Evolutionary conservation across 805 yeast species (phyloP).

Genomic region (Lachancea dasiensis): DNA sequence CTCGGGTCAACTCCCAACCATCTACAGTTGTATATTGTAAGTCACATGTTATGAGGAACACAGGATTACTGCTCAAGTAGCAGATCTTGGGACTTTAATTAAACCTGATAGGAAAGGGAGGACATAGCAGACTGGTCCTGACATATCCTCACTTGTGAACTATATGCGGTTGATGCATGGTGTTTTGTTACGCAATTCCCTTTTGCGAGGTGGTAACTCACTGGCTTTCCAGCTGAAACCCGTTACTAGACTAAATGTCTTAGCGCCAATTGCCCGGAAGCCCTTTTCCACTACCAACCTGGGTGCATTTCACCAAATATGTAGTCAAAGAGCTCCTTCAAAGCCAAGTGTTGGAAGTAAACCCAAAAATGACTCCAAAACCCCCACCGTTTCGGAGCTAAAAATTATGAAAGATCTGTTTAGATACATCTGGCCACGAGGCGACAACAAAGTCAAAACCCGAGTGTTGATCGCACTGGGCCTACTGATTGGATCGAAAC

Average conservation of each 20-base stretch:
- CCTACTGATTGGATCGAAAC: constrained; percentile 70
- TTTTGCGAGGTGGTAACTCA: not conserved
- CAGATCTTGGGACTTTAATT: not conserved
- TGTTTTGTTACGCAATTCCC: not conserved
- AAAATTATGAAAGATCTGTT: constrained; percentile 58
- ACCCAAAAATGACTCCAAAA: constrained; percentile 10
- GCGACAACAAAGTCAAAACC: constrained; percentile 55
- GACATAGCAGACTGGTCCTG: too few species aligned
- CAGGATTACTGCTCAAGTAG: too few species aligned
- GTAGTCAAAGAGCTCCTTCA: not conserved
- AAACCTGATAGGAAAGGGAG: too few species aligned
- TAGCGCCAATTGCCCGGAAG: not conserved
- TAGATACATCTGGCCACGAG: constrained; percentile 76
- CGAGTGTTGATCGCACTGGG: constrained; percentile 74
- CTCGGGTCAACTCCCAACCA: too few species aligned
- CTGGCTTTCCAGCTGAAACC: not conserved
- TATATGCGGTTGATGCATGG: not conserved
- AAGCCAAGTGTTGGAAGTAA: not conserved
- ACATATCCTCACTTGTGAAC: too few species aligned
- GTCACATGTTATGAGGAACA: too few species aligned
- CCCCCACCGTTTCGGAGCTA: constrained; percentile 36
- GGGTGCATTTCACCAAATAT: not conserved
- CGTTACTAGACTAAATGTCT: not conserved
- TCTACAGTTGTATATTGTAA: too few species aligned
- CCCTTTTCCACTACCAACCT: not conserved